Base-by-base conservation (phyloP, 371 early-diverging fungal genomes). In the Batkoa obscura region DNA sequence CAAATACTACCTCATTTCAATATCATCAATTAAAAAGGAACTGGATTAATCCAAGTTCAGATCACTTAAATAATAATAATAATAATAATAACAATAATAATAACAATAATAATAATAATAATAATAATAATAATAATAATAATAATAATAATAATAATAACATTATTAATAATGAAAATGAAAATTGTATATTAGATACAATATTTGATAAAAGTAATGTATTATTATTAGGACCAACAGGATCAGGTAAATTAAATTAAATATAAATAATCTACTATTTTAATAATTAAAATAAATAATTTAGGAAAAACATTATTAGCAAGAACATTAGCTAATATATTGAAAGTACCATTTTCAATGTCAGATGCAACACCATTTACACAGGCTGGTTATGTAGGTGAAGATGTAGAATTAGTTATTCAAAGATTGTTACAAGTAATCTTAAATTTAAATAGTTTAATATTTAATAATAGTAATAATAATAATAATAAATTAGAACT, bases 321-420 rank as follows among this genome's bases (percentile, higher is more conserved):
- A 2, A 78, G 79, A 59, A 89, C 89, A 5, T 63, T 88, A 33
- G 92, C 93, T 17, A 75, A 86, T 57, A 70, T 88, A 1, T 73
- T 92, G 34, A 75, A 88, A 39, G 92, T 92, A 0, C 92, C 93
- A 0, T 90, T 89, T 59, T 86, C 88, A 0, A 84, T 88, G 72
- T 84, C 83, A n/a, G 93, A 92, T 63, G 93, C 93, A 2, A 91
- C 90, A 0, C 82, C 90, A 8, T 80, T 91, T 59, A 92, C 93
- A 6, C 89, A 89, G 57, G 86, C 92, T 5, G 93, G 93, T 3
- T 92, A 92, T 64, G 92, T 91, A 13, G 93, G 93, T 38, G 93
- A 90, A 58, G 93, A 92, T 67, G 90, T 91, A 13, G 93, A 92
- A 62, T 64, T 78, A 12, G 86, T 87, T 17, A 86, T 92, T 48